phyloP scores from a whole-genome alignment of 1,284 basidiomycete species.

The Mycosarcoma maydis region DNA sequence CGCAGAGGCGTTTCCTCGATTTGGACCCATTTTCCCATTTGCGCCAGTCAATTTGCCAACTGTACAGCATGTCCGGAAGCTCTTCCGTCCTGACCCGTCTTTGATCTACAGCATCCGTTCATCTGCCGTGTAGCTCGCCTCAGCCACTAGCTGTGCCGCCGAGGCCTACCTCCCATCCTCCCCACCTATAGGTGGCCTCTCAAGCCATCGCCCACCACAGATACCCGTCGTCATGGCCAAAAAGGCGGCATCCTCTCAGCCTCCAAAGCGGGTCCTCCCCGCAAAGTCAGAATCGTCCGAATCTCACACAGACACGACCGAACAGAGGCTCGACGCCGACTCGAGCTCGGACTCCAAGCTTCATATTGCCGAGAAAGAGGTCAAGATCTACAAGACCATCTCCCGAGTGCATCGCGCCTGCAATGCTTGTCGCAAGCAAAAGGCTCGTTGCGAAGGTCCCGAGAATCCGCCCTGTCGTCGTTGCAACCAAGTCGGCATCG shows the following conservation, averaged over 20 bases:
- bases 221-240: slow-evolving; percentile 7
- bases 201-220: background rate
- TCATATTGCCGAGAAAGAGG: slow-evolving; percentile 12
- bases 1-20: too few species aligned
- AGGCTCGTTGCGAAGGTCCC: slow-evolving; percentile 45
- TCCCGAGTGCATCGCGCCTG: slow-evolving; percentile 47
- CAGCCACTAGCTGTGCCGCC: background rate
- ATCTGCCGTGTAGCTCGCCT: background rate
- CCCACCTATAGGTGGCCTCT: background rate
- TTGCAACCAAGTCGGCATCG: slow-evolving; percentile 82
- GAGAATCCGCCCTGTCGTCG: slow-evolving; percentile 83
- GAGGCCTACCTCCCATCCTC: background rate
- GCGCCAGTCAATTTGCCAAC: background rate
- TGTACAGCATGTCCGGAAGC: slow-evolving; percentile 1
- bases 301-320: background rate
- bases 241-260: slow-evolving; percentile 3
- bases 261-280: slow-evolving; percentile 2
- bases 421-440: slow-evolving; percentile 54
- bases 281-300: slow-evolving; percentile 5
- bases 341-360: slow-evolving; percentile 14
- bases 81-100: background rate
- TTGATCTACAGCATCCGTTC: background rate
- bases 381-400: slow-evolving; percentile 47
- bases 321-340: slow-evolving; percentile 6
- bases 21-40: background rate